Evolutionary conservation across 352 stramenopile genomes (phyloP).

Genomic region (Globisporangium barbulae): DNA sequence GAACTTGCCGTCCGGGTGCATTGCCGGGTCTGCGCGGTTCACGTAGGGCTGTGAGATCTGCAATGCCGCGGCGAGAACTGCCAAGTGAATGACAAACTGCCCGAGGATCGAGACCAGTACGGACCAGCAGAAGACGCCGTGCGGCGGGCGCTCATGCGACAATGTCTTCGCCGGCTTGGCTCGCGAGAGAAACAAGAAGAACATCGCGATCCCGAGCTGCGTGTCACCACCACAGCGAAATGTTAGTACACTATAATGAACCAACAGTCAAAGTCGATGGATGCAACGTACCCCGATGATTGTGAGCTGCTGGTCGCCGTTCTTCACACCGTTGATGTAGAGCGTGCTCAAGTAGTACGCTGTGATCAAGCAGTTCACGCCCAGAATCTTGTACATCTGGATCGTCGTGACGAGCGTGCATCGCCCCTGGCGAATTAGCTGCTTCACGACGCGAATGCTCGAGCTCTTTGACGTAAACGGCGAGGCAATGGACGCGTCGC

Average conservation of each 20-base stretch:
- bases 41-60: constrained; percentile 53
- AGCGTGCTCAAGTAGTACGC: constrained; percentile 93
- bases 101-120: constrained; percentile 87
- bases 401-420: constrained; percentile 96
- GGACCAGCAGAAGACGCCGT: constrained; percentile 84
- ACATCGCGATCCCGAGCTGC: constrained; percentile 45
- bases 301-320: constrained; percentile 90
- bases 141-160: constrained; percentile 71
- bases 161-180: constrained; percentile 88
- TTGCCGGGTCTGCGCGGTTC: constrained; percentile 54
- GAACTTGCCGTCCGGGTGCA: constrained; percentile 84
- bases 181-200: constrained; percentile 56
- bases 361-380: constrained; percentile 93
- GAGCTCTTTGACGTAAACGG: constrained; percentile 94
- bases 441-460: constrained; percentile 65
- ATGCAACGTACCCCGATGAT: constrained; percentile 32
- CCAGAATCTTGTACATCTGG: constrained; percentile 94
- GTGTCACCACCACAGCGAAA: not conserved
- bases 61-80: constrained; percentile 55
- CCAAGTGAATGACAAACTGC: constrained; percentile 93
- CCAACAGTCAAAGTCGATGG: not conserved
- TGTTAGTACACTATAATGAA: not conserved
- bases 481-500: constrained; percentile 95
- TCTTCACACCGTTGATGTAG: constrained; percentile 94
- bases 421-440: constrained; percentile 93